Base-by-base conservation (phyloP, 202 grass and related monocot species). In the Bolboschoenoplectus hybrid region DNA sequence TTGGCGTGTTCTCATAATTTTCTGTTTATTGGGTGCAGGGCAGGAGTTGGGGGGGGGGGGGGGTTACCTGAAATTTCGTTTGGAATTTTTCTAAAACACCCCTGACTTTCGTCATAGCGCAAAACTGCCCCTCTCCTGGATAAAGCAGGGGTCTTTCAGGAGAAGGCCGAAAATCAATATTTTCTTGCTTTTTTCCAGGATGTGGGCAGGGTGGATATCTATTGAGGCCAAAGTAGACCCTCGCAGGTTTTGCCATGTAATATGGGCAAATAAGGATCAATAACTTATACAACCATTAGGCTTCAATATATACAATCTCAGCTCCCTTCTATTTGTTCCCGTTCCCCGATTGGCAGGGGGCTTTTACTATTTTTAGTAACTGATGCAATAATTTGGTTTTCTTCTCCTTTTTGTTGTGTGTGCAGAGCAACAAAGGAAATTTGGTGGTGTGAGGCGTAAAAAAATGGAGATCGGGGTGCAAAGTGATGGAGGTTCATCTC, bases 361-460 rank as follows among this genome's bases (percentile, higher is more conserved):
- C 74, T 39, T 78, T 26, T 56, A 16, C 50, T 77, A 38, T 57
- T 39, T 55, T 39, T 38, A 78, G 41, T 57, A 60, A 79, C 36
- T 79, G 13, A 10, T 16, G 41, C 40, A 56, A 58, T 60, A 61
- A 57, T 78, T 39, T 78, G 11, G 6, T 39, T 62, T 7, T 68
- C 41, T 49, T 71, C 19, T 49, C 55, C 47, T 1, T 55, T 11
- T 86, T 76, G 36, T 41, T 57, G 39, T 75, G 74, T 83, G 46
- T n/a, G 67, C 70, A 85, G 88, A 58, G 62, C 74, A 81, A 66
- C 86, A 47, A 62, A 91, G 84, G 55, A 88, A 82, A 82, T 51
- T 65, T 1, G 82, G 82, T 56, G 84, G 82, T 60, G 4, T 14
- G 45, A 74, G 50, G 44, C 67, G 38, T 70, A 67, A 80, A 84